phyloP scores from a whole-genome alignment of 139 green algal genomes.

The Edaphochlamys debaryana region DNA sequence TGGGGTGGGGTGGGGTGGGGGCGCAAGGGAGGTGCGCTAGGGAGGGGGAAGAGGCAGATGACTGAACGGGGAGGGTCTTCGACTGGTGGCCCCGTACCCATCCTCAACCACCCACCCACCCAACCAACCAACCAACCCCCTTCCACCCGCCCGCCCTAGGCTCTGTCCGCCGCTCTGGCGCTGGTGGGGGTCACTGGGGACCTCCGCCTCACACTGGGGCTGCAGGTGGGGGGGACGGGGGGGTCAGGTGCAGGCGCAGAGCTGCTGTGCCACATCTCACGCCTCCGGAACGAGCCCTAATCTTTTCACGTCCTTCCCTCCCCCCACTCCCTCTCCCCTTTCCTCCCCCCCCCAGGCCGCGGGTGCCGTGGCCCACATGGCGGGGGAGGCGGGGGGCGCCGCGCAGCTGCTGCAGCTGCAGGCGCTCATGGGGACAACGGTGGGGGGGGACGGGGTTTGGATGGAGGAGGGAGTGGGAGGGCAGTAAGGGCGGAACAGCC shows the following conservation, averaged over 20 bases:
- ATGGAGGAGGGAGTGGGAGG: too few species aligned
- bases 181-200: conserved; percentile 8
- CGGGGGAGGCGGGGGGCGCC: conserved; percentile 10
- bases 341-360: not conserved
- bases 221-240: conserved; percentile 13
- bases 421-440: conserved; percentile 5
- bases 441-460: too few species aligned
- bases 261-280: not conserved
- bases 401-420: conserved; percentile 10
- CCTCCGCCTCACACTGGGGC: conserved; percentile 15
- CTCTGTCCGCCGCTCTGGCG: not conserved
- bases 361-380: conserved; percentile 24
- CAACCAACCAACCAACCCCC: too few species aligned
- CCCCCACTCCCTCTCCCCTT: not conserved
- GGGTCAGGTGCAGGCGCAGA: not conserved
- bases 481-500: too few species aligned
- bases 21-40: too few species aligned
- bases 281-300: too few species aligned
- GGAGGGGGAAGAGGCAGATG: too few species aligned
- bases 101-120: too few species aligned
- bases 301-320: too few species aligned
- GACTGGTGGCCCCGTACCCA: too few species aligned
- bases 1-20: too few species aligned
- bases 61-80: too few species aligned
- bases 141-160: conserved; percentile 11